Evolutionary conservation across 2,329 filamentous ascomycete genomes (phyloP).

Genomic region (Pseudopithomyces chartarum): DNA sequence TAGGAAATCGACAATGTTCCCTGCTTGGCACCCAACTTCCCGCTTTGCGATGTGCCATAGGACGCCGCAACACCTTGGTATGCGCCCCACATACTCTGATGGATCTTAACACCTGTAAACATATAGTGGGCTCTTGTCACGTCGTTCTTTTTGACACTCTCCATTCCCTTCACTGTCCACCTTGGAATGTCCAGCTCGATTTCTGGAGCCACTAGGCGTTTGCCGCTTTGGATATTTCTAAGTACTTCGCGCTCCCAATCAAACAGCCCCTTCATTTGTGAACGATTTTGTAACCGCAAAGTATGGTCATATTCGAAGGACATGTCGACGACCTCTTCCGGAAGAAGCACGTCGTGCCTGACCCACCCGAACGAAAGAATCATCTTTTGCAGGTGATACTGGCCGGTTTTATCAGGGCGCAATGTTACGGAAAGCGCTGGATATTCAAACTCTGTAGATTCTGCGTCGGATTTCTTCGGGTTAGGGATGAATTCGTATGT

Average conservation of each 20-base stretch:
- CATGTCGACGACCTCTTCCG: constrained; percentile 34
- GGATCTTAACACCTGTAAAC: constrained; percentile 36
- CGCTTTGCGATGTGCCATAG: constrained; percentile 31
- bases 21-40: constrained; percentile 33
- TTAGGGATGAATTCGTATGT: constrained; percentile 31
- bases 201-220: constrained; percentile 33
- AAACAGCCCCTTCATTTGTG: constrained; percentile 19
- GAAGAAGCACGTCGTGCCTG: constrained; percentile 36
- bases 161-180: constrained; percentile 29
- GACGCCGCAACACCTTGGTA: constrained; percentile 16
- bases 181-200: constrained; percentile 34
- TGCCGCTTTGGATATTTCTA: constrained; percentile 34
- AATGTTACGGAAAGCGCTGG: constrained; percentile 33
- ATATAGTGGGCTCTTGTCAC: constrained; percentile 25
- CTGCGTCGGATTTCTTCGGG: constrained; percentile 15
- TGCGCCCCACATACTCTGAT: constrained; percentile 25
- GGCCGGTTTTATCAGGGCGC: constrained; percentile 9
- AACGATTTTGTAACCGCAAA: constrained; percentile 17
- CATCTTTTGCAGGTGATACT: constrained; percentile 23
- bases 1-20: constrained; percentile 26
- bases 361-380: constrained; percentile 27
- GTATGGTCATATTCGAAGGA: constrained; percentile 26
- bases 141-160: background rate
- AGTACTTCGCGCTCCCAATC: constrained; percentile 22
- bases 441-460: constrained; percentile 16